These are phyloP conservation scores for Fusarium agapanthi DNA, from an alignment of 2,329 filamentous ascomycete species.

Conservation along the genomic window DNA sequence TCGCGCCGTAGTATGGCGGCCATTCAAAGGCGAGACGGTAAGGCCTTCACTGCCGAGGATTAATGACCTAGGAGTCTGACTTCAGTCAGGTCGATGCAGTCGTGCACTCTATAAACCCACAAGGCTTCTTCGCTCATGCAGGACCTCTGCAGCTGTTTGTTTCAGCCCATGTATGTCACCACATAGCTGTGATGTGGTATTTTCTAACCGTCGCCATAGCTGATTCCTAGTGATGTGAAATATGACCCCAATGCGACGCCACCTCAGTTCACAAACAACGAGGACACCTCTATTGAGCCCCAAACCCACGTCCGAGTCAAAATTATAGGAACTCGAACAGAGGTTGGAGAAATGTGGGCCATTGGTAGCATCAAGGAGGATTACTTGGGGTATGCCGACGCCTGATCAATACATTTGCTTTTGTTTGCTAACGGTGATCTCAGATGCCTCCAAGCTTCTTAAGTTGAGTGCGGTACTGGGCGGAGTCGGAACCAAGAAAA, in stretches of 20 bases:
- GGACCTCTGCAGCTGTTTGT: conserved; percentile 83
- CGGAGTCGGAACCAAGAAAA: conserved; percentile 24
- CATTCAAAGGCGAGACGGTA: conserved; percentile 98
- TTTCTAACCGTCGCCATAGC: conserved; percentile 57
- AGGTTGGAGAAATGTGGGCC: conserved; percentile 94
- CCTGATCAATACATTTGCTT: neutral
- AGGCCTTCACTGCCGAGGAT: conserved; percentile 46
- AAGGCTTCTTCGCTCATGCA: conserved; percentile 89
- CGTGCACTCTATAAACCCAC: conserved; percentile 88
- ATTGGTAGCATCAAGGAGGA: conserved; percentile 96
- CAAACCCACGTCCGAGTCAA: conserved; percentile 94
- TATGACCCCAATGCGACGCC: conserved; percentile 96
- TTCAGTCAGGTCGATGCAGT: conserved; percentile 84
- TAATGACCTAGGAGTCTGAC: conserved; percentile 43
- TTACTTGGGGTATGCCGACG: conserved; percentile 67
- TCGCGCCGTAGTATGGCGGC: conserved; percentile 95
- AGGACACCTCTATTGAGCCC: conserved; percentile 91
- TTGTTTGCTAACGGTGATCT: conserved; percentile 17
- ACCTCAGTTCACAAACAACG: conserved; percentile 96
- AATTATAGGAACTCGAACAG: conserved; percentile 90
- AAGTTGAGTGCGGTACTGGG: conserved; percentile 14
- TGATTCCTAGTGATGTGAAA: conserved; percentile 91
- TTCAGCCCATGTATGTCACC: conserved; percentile 75
- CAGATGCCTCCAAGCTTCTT: conserved; percentile 45
- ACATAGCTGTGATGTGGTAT: neutral